Evolutionary conservation across 352 stramenopile genomes (phyloP), one percentile per base, ranked within the genome.

Genomic region (Plasmopara viticola): DNA sequence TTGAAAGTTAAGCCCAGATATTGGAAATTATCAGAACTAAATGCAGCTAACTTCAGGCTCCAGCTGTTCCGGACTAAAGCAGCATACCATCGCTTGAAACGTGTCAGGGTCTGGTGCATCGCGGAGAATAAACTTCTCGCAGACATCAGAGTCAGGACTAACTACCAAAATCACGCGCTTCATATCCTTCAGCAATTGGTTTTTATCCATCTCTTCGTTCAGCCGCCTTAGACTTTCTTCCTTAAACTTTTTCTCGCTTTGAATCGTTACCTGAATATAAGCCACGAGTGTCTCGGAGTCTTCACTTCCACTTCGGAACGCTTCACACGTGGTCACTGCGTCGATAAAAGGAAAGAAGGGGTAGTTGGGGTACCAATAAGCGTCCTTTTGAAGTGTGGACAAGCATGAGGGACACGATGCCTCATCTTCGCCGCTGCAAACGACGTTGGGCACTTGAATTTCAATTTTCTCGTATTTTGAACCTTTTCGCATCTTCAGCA

Each of bases 281-380:
- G 30, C 30, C 30, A 34, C 30, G 5, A 34, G 5, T 9, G 30
- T 34, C 30, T 34, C 30, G 30, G 30, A 34, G 5, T 34, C 9
- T 20, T 20, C 38, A 25, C 38, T 20, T 44, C 8, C 8, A 44
- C 38, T 25, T 44, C 12, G 10, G n/a, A 44, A 25, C 38, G 38
- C 38, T 44, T 44, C 7, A 44, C 10, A 44, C 38, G 38, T 44
- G n/a, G 38, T 44, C 38, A 17, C 38, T 44, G 38, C 38, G n/a
- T 44, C 38, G n/a, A 20, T 44, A 18, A 20, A 44, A 44, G 39
- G n/a, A n/a, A 44, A 20, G n/a, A 44, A 44, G 2, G 39, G 35
- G 39, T 28, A 44, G 39, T 44, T 2, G 39, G 39, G 14, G n/a
- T 44, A 44, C 39, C 14, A 44, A n/a, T 44, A 28, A 44, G 39